Evolutionary conservation across 2,329 filamentous ascomycete species (phyloP).

Genomic region (Colletotrichum godetiae): DNA sequence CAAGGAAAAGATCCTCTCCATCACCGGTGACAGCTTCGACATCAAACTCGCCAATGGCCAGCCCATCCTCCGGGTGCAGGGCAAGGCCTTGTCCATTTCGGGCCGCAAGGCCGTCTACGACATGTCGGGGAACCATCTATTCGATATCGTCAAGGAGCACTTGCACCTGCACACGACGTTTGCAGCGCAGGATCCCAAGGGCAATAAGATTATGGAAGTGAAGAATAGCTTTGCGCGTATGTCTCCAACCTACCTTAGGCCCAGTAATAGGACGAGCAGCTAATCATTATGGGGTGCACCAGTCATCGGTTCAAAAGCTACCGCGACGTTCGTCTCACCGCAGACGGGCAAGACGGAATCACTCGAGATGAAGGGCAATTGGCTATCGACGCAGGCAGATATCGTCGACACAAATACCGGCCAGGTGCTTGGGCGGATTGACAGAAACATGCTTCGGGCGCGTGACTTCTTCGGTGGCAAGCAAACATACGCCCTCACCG

Average conservation of each 20-base stretch:
- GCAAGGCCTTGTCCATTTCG: constrained; percentile 63
- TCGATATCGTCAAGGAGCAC: constrained; percentile 67
- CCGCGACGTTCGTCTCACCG: constrained; percentile 66
- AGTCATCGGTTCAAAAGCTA: constrained; percentile 67
- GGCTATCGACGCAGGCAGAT: constrained; percentile 65
- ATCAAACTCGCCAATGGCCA: constrained; percentile 66
- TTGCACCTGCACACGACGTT: constrained; percentile 63
- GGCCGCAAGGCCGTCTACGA: constrained; percentile 68
- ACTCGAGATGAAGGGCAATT: constrained; percentile 71
- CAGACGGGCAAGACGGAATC: constrained; percentile 54
- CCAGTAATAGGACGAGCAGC: constrained; percentile 2
- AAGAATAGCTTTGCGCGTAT: constrained; percentile 53
- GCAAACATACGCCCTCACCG: constrained; percentile 73
- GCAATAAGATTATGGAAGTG: constrained; percentile 63
- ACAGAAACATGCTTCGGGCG: constrained; percentile 67
- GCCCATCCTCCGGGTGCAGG: constrained; percentile 66
- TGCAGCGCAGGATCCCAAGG: constrained; percentile 56
- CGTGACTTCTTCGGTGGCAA: constrained; percentile 69
- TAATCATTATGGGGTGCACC: not conserved
- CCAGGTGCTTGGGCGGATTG: constrained; percentile 66
- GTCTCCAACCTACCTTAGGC: too few relatives aligned
- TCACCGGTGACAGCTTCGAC: constrained; percentile 73
- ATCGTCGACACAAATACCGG: constrained; percentile 65
- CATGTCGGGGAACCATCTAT: constrained; percentile 63
- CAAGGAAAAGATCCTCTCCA: constrained; percentile 70